These are phyloP conservation scores for Cnidoscolus chayamansa DNA, from an alignment of 441 rosid genomes.

Conservation along the genomic window DNA sequence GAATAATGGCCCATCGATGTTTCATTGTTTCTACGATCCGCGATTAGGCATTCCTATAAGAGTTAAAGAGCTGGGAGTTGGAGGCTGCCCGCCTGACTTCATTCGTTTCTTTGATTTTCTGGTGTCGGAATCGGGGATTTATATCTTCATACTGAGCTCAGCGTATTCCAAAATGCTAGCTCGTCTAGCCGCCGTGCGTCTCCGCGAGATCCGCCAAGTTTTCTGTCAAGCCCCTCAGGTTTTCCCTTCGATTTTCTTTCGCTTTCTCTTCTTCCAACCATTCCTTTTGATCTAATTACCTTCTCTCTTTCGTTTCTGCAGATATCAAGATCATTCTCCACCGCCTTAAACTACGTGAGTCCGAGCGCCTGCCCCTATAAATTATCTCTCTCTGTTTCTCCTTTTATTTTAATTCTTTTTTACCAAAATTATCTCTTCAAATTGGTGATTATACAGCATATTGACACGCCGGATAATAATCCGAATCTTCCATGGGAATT, in stretches of 20 bases:
- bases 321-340: constrained; percentile 70
- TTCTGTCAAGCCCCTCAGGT: constrained; percentile 67
- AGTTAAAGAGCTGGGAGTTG: not conserved
- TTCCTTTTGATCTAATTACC: constrained; percentile 24
- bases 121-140: not conserved
- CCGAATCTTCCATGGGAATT: constrained; percentile 95
- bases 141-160: constrained; percentile 10
- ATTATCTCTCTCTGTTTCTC: not conserved
- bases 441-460: constrained; percentile 50
- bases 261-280: constrained; percentile 21
- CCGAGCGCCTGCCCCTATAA: not conserved
- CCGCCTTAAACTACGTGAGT: constrained; percentile 92
- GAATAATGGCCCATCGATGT: not conserved
- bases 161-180: constrained; percentile 58
- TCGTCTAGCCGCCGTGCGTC: constrained; percentile 69
- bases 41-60: not conserved
- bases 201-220: constrained; percentile 75
- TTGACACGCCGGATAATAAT: constrained; percentile 86
- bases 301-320: constrained; percentile 24
- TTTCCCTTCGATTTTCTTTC: constrained; percentile 10
- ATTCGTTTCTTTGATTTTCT: not conserved
- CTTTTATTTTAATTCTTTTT: not conserved
- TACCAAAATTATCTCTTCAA: constrained; percentile 14
- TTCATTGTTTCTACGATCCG: not conserved
- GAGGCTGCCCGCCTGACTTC: not conserved